Percentiles rank a stretch among this genome's conserved stretches.
These are phyloP conservation scores for Penicillium tannophilum DNA, from an alignment of 495 filamentous ascomycete genomes.

Conservation along the genomic window DNA sequence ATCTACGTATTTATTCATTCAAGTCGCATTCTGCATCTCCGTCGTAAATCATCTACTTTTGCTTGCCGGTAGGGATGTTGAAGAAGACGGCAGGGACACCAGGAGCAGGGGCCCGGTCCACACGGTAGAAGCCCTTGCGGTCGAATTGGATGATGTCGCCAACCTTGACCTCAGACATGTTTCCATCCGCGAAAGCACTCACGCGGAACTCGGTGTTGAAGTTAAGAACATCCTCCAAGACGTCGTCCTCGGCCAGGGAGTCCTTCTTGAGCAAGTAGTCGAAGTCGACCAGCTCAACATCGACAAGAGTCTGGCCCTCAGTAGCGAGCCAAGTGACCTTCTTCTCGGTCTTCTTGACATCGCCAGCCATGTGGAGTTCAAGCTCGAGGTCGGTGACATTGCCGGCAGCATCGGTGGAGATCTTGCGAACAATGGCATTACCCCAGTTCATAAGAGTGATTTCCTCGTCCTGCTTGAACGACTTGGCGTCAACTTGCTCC, in stretches of 20 bases:
- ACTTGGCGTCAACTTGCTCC: slow-evolving; percentile 83
- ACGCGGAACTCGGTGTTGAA: slow-evolving; percentile 74
- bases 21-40: not conserved
- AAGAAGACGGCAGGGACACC: slow-evolving; percentile 73
- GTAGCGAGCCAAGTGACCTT: slow-evolving; percentile 86
- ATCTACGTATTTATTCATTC: not conserved
- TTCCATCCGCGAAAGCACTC: slow-evolving; percentile 76
- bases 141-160: slow-evolving; percentile 94
- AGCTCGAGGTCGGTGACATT: slow-evolving; percentile 69
- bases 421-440: slow-evolving; percentile 82
- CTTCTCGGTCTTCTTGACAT: slow-evolving; percentile 92
- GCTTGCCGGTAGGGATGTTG: slow-evolving; percentile 75
- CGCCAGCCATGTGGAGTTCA: slow-evolving; percentile 82
- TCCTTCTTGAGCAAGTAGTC: slow-evolving; percentile 94
- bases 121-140: slow-evolving; percentile 85
- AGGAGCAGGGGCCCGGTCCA: slow-evolving; percentile 63
- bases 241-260: slow-evolving; percentile 78
- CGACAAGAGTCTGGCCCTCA: slow-evolving; percentile 72
- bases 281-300: slow-evolving; percentile 86
- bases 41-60: not conserved
- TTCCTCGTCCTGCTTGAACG: slow-evolving; percentile 82
- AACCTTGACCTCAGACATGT: slow-evolving; percentile 71
- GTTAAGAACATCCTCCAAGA: slow-evolving; percentile 78
- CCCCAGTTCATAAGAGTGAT: slow-evolving; percentile 97
- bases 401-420: slow-evolving; percentile 56